Conservation (phyloP, 164 flowering plant species). For the Aristolochia contorta region DNA sequence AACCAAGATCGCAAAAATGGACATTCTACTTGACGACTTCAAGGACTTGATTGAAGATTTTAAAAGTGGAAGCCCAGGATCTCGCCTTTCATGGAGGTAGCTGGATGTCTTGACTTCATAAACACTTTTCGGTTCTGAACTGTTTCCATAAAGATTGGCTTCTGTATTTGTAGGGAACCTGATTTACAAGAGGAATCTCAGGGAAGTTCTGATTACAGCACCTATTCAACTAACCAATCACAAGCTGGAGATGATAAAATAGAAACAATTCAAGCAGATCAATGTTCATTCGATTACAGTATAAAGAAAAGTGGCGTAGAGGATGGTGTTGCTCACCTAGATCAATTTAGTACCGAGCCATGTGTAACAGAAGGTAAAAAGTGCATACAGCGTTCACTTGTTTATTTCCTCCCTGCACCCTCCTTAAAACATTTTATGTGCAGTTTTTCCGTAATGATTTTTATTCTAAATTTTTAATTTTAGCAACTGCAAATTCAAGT, state of each 20-base stretch:
- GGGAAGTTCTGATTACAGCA: constrained; percentile 76
- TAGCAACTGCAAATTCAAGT: constrained; percentile 22
- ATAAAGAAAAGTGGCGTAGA: constrained; percentile 14
- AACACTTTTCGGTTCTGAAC: background rate
- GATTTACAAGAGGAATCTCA: constrained; percentile 63
- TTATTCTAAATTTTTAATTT: constrained; percentile 11
- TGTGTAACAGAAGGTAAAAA: no score
- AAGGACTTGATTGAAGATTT: constrained; percentile 57
- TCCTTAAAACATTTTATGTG: background rate
- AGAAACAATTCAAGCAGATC: constrained; percentile 35
- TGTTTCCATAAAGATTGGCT: background rate
- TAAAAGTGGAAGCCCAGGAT: constrained; percentile 41
- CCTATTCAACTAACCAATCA: constrained; percentile 56
- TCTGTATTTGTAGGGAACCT: constrained; percentile 44
- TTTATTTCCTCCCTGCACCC: background rate
- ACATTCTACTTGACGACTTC: constrained; percentile 48
- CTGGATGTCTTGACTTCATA: background rate
- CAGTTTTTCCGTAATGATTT: constrained; percentile 1
- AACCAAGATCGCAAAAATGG: constrained; percentile 32
- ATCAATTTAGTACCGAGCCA: constrained; percentile 4
- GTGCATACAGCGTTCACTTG: no score
- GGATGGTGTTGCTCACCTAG: constrained; percentile 5
- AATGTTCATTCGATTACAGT: constrained; percentile 25
- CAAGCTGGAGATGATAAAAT: constrained; percentile 29
- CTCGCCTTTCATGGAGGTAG: constrained; percentile 60